Evolutionary conservation across 805 yeast genomes (phyloP), one percentile per base, ranked within the genome.

Genomic region (Isabelozyma pseudorhagii): DNA sequence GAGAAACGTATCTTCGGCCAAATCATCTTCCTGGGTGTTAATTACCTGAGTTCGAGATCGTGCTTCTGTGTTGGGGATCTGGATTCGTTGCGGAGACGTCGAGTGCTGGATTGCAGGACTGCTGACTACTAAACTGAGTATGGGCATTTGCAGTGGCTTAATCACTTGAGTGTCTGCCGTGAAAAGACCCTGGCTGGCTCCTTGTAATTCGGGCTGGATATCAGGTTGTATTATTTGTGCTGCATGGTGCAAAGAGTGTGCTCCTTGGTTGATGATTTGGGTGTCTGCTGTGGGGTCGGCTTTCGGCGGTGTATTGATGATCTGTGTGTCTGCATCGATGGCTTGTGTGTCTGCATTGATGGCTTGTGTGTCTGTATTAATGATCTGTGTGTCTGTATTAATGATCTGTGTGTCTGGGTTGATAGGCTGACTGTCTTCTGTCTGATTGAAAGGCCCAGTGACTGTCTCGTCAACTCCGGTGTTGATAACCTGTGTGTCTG

Each of bases 21-120:
- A 45, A 15, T 27, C 47, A 46, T 50, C 55, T 42, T 64, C 69
- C 48, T 63, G 67, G 8, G 68, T 62, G 47, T 62, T 62, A 1
- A 54, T 18, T 1, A 73, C 78, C 49, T 73, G 76, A 7, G 67
- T 58, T 38, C 40, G 11, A 8, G 40, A 15, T 17, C 40, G 11
- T 38, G 40, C 40, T 38, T 38, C 18, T 8, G 40, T 14, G 17
- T 38, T 38, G 17, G 36, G 36, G n/a, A 31, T 31, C 36, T 31
- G 36, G 10, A 31, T 9, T 13, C 36, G 36, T 31, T 31, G 36
- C 36, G n/a, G 36, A 8, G n/a, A 10, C n/a, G 36, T 9, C 10
- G 36, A 31, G n/a, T 13, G 36, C 10, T 31, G 36, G 36, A 31
- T 9, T 8, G 10, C 36, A 31, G 36, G 36, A 31, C 36, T 31